These are phyloP conservation scores for Pseudocercospora fijiensis DNA, from an alignment of 2,329 filamentous ascomycete genomes.

Conservation along the genomic window DNA sequence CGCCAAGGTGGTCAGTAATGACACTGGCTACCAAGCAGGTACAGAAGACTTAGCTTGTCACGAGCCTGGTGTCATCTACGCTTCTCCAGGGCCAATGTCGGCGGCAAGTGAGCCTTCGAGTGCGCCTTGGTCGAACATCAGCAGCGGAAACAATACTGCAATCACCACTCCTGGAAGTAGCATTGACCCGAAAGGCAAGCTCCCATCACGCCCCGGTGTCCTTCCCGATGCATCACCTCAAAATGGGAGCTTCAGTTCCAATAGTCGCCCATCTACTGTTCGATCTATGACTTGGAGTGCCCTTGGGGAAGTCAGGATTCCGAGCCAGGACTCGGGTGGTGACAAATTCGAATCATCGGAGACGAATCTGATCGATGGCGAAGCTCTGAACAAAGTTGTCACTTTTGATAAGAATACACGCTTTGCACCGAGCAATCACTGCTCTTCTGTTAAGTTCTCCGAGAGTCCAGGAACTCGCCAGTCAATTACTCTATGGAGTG, in stretches of 20 bases:
- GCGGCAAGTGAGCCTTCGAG: constrained; percentile 5
- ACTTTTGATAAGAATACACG: not conserved
- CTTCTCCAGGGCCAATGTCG: constrained; percentile 2
- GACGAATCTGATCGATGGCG: not conserved
- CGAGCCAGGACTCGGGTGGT: too few relatives aligned
- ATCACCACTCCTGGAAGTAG: constrained; percentile 9
- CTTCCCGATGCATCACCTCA: not conserved
- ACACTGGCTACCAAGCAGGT: constrained; percentile 3
- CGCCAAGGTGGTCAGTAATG: constrained; percentile 1
- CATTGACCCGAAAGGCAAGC: not conserved
- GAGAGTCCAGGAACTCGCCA: not conserved
- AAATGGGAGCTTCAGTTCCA: not conserved
- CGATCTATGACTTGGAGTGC: not conserved
- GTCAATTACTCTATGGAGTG: not conserved
- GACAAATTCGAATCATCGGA: not conserved
- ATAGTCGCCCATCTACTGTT: not conserved
- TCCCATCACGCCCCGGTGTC: not conserved
- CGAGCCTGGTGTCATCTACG: not conserved
- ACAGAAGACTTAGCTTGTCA: not conserved
- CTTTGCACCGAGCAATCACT: not conserved
- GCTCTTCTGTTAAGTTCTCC: not conserved
- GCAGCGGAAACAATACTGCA: not conserved
- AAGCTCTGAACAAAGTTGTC: not conserved
- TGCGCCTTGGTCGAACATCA: not conserved
- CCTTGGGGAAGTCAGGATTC: not conserved